phyloP scores from a whole-genome alignment of 306 rosid genomes.

The Cicer pinnatifidum region DNA sequence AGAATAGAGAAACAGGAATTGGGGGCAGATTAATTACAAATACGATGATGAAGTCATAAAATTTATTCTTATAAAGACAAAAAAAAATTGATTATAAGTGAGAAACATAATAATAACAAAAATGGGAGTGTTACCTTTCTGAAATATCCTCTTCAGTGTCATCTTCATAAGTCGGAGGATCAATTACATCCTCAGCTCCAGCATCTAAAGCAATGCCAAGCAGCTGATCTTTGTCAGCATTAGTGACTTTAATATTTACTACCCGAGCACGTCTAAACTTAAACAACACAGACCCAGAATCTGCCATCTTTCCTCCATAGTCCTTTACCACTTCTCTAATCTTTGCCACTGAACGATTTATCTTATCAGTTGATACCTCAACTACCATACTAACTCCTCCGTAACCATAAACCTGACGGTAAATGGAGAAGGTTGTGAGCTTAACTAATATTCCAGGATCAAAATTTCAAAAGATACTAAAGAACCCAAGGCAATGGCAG shows the following conservation, averaged over 20 bases:
- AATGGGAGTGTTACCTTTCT: conserved; percentile 59
- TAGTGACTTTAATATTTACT: conserved; percentile 67
- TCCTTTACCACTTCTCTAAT: conserved; percentile 85
- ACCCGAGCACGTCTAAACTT: conserved; percentile 85
- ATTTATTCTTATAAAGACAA: conserved; percentile 4
- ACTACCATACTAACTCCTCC: conserved; percentile 95
- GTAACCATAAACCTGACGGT: conserved; percentile 77
- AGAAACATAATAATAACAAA: conserved; percentile 32
- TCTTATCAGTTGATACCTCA: conserved; percentile 88
- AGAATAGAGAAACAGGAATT: conserved; percentile 25
- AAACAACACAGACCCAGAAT: conserved; percentile 84
- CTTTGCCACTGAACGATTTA: conserved; percentile 79
- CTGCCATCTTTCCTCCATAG: conserved; percentile 97
- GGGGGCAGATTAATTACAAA: conserved; percentile 18
- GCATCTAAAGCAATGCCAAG: conserved; percentile 77
- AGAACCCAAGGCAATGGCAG: conserved; percentile 18
- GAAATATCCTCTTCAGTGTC: conserved; percentile 78
- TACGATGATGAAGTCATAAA: conserved; percentile 20
- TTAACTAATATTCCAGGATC: conserved; percentile 32
- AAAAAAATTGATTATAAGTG: conserved; percentile 2
- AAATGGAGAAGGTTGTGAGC: conserved; percentile 20
- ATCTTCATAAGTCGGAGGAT: conserved; percentile 78
- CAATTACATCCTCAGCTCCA: conserved; percentile 95
- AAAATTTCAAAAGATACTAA: conserved; percentile 27
- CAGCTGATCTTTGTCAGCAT: conserved; percentile 82